Base-by-base conservation (phyloP, 2,329 filamentous ascomycete genomes). In the Stagonosporopsis tanaceti region DNA sequence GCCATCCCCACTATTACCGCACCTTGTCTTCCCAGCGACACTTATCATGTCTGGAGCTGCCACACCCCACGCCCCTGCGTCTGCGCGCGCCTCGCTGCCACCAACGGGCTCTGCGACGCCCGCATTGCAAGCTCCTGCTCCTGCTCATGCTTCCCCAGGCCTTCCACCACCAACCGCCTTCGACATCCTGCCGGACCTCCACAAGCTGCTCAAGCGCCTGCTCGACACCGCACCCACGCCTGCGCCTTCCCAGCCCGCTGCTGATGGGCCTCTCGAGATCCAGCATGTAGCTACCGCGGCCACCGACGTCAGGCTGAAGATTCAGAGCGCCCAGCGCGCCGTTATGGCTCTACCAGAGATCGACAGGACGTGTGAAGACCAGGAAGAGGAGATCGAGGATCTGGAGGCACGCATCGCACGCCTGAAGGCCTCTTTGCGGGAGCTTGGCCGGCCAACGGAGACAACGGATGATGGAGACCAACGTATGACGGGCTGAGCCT, bases 281-380 rank as follows among this genome's bases (percentile, higher is more conserved):
- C 96, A 96, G 75, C 90, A 96, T 66, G 85, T 98, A 15, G 87
- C 90, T 2, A 85, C 87, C 2, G 92, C 91, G 34, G 90, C 91
- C 1, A 90, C 92, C 70, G 84, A 85, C 34, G 82, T 97, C 67
- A 93, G 92, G 77, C 88, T 93, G 77, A 91, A 92, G 77, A 85
- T 98, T 57, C 89, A 93, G 74, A 89, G 89, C 65, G 93, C 93
- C 47, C 84, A 90, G 47, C 83, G 81, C 32, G 85, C 88, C 65
- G 81, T 93, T 50, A 82, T 83, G 69, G 79, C 81, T 27, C 76
- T 95, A 65, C 89, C 89, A 9, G 91, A 93, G 76, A 86, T 94
- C 72, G 80, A 85, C 17, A 83, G 90, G 50, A 84, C 81, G 5
- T 78, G 89, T 14, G 82, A 82, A 54, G 89, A 92, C 73, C 91